Conservation (phyloP, 768 basidiomycete species). For the Sutorius australiensis region DNA sequence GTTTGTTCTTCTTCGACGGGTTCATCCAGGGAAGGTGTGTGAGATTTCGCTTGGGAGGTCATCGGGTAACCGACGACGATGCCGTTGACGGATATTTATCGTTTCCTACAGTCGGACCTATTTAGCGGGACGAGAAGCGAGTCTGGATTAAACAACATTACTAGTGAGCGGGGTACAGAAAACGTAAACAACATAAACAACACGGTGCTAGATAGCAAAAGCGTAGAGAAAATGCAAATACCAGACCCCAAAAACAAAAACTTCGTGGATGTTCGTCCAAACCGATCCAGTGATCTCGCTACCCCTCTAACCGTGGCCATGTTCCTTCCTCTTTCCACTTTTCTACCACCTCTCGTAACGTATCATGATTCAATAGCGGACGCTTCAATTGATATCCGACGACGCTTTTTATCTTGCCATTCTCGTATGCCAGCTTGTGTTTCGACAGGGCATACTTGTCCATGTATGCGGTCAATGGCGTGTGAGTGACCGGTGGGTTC, state of each 20-base stretch:
- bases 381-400: constrained; percentile 62
- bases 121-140: no score
- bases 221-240: constrained; percentile 10
- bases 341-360: constrained; percentile 66
- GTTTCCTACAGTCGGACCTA: not conserved
- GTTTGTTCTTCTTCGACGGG: constrained; percentile 12
- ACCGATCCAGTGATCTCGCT: constrained; percentile 1
- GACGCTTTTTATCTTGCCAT: constrained; percentile 70
- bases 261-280: constrained; percentile 11
- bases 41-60: not conserved
- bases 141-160: constrained; percentile 20
- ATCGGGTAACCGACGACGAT: not conserved
- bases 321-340: constrained; percentile 74
- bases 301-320: constrained; percentile 27
- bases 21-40: not conserved
- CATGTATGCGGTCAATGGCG: constrained; percentile 76
- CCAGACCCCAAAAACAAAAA: constrained; percentile 17
- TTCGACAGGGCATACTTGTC: constrained; percentile 69
- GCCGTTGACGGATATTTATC: not conserved
- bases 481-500: constrained; percentile 65
- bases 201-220: constrained; percentile 4
- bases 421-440: constrained; percentile 64
- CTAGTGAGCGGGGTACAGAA: constrained; percentile 28
- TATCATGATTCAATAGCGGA: constrained; percentile 59
- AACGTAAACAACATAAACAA: constrained; percentile 9